Conservation (phyloP, 306 rosid species). For the Glycine tomentella region DNA sequence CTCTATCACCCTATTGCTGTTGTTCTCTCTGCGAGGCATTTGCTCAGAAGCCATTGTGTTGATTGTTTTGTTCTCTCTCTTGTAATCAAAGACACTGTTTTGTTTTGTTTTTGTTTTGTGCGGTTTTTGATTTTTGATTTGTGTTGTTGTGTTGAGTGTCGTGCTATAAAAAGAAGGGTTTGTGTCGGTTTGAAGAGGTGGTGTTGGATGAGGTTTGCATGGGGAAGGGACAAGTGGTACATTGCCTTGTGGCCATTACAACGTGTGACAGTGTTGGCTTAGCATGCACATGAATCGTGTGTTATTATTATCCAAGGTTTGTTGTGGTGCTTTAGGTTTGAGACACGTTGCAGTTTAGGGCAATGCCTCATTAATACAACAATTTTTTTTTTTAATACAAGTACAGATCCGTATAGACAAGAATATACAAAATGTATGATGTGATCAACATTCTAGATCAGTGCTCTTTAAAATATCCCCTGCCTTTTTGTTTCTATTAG, state of each 20-base stretch:
- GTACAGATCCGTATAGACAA: background rate
- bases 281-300: background rate
- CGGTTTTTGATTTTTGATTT: background rate
- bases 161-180: conserved; percentile 21
- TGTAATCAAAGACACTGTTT: background rate
- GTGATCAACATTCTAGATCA: background rate
- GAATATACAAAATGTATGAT: background rate
- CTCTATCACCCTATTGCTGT: conserved; percentile 10
- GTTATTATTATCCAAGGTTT: background rate
- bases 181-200: conserved; percentile 54
- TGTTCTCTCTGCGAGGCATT: conserved; percentile 49
- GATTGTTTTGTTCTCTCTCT: no score
- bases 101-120: background rate
- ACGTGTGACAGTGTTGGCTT: conserved; percentile 48
- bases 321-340: background rate
- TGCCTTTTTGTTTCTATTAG: background rate
- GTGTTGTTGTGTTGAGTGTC: background rate
- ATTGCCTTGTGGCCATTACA: conserved; percentile 7
- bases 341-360: conserved; percentile 34
- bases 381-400: no score
- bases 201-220: conserved; percentile 54
- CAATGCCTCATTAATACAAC: background rate
- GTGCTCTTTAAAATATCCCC: background rate
- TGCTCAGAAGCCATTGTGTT: conserved; percentile 71
- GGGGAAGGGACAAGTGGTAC: conserved; percentile 59